Base-by-base conservation (phyloP, 371 early-diverging fungal genomes). In the Rhizomucor pusillus region DNA sequence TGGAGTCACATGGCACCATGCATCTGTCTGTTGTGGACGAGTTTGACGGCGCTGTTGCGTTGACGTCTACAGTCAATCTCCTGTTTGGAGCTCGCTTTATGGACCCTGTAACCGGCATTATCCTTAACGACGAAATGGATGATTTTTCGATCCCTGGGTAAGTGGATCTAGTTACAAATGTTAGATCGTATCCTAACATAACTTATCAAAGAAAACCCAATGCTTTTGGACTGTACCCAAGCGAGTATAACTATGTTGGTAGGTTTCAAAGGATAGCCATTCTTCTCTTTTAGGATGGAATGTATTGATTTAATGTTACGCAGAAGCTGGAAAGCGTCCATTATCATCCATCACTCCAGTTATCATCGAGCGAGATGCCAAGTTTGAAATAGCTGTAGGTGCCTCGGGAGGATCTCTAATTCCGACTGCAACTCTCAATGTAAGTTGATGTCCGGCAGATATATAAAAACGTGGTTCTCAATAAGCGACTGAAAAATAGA, bases 81-180 rank as follows among this genome's bases (percentile, higher is more conserved):
- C 63, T 88, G 18, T 99, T 98, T 80, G 99, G 99, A 1, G 88
- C 97, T 3, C 89, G 88, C 37, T 62, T 99, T 16, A 84, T 99
- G 88, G 96, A 99, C 67, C 85, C 85, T 1, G 71, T 57, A 14
- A 95, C 99, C 0, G 99, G 99, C n/a, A 82, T 99, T 24, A 89
- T 99, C 35, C 77, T 99, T 35, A 99, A 99, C 74, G 86, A 99
- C 66, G 87, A 98, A 63, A 97, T 99, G 90, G 99, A 99, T 67
- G 99, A 99, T 63, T 99, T 99, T 65, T 90, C 91, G 46, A 92
- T 93, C 22, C 95, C 95, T 29, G 88, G 89, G 69, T 74, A 71
- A 41, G 25, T 14, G 22, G 22, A 39, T 3, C 13, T 12, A 11
- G 24, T 13, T 19, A 23, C 24, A 2, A 19, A 29, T 22, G 0